Base-by-base conservation (phyloP, 139 green algal species). In the Zygnema cylindricum region DNA sequence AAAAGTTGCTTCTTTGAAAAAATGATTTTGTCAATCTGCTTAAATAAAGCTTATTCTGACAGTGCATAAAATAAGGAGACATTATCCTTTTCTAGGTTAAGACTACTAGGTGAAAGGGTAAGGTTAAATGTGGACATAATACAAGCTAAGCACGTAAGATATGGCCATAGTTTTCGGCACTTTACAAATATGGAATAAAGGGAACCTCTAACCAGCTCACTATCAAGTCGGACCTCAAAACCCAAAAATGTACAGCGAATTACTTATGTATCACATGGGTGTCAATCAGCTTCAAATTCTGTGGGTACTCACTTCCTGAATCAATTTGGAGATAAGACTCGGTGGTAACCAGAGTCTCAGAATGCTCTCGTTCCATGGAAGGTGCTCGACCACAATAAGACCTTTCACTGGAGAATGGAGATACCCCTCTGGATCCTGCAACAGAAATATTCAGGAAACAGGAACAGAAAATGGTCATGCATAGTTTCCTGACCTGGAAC, bases 291-390 rank as follows among this genome's bases (percentile, higher is more conserved):
- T 57, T 0, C 73, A 81, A 81, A 23, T 82, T 36, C 33, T 49
- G 39, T 38, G 41, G 35, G 16, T 35, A 33, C 35, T 22, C n/a
- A 87, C 82, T 55, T 89, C 84, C 22, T 84, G 38, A 85, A 89
- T 89, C 32, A 89, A 69, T 69, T 85, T 85, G 0, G 39, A 43
- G n/a, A 89, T 43, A 38, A 89, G 39, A 11, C 84, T 69, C 30
- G 69, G 32, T 36, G 84, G 84, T 0, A 89, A 43, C 38, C 83
- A 89, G 2, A 84, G 75, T 3, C 42, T 2, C 2, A 89, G 85
- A 55, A 85, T 85, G 69, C 69, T 85, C 69, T 89, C 84, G 2
- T 89, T 75, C 85, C 85, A 89, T 38, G 73, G 85, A 22, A 89
- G 23, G 39, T 88, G 83, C 38, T 88, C 83, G 22, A 88, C 63